A percentile compares a stretch with the other conserved stretches of the same genome.
phyloP scores from a whole-genome alignment of 148 eudicot species.

The Fagopyrum tataricum region DNA sequence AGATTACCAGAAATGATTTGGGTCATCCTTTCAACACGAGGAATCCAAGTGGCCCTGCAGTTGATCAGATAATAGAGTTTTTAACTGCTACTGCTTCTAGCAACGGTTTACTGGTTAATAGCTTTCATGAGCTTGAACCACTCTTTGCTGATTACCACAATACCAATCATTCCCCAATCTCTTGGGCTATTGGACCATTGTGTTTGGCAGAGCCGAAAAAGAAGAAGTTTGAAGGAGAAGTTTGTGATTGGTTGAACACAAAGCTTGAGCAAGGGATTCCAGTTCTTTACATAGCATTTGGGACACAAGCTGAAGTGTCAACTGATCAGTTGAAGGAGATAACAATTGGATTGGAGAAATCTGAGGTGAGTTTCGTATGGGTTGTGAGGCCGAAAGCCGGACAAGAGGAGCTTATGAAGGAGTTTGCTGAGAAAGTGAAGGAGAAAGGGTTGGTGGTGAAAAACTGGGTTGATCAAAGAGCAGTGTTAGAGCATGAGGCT shows the following conservation, averaged over 20 bases:
- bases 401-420: slow-evolving; percentile 23
- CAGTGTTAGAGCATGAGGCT: slow-evolving; percentile 33
- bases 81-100: slow-evolving; percentile 20
- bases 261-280: slow-evolving; percentile 22
- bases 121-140: slow-evolving; percentile 49
- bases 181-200: slow-evolving; percentile 56
- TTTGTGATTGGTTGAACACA: slow-evolving; percentile 56
- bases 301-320: slow-evolving; percentile 57
- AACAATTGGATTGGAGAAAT: slow-evolving; percentile 39
- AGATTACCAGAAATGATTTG: slow-evolving; percentile 44
- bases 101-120: slow-evolving; percentile 42
- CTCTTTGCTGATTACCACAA: slow-evolving; percentile 30
- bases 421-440: slow-evolving; percentile 38
- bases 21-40: slow-evolving; percentile 18
- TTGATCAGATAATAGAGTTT: slow-evolving; percentile 30
- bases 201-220: slow-evolving; percentile 31
- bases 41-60: slow-evolving; percentile 31
- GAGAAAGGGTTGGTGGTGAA: slow-evolving; percentile 48
- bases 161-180: slow-evolving; percentile 16
- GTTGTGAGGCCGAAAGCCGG: slow-evolving; percentile 33
- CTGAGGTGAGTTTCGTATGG: slow-evolving; percentile 56
- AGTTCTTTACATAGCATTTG: slow-evolving; percentile 66
- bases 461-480: slow-evolving; percentile 67
- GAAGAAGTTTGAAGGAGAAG: slow-evolving; percentile 10
- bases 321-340: slow-evolving; percentile 46